Conservation (phyloP, 2,329 filamentous ascomycete genomes). For the Exserohilum rostratum region DNA sequence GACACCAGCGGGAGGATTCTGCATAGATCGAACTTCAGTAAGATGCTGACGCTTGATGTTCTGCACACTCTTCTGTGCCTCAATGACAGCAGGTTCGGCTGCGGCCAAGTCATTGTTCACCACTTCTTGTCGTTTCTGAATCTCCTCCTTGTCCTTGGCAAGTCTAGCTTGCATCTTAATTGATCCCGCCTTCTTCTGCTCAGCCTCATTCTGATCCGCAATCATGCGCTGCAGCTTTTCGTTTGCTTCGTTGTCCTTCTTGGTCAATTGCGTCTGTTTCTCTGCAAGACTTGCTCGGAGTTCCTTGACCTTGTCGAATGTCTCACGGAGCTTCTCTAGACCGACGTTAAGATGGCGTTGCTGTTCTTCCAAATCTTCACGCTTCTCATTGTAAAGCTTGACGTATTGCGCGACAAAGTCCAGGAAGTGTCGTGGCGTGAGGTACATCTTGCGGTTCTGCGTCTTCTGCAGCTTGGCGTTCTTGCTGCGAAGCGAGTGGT, state of each 20-base stretch:
- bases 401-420: slow-evolving; percentile 99
- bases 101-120: slow-evolving; percentile 86
- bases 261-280: slow-evolving; percentile 91
- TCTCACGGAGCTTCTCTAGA: slow-evolving; percentile 95
- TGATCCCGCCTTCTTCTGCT: slow-evolving; percentile 86
- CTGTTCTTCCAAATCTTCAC: slow-evolving; percentile 97
- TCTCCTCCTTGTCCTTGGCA: slow-evolving; percentile 87
- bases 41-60: slow-evolving; percentile 98
- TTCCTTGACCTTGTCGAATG: slow-evolving; percentile 95
- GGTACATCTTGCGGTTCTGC: slow-evolving; percentile 88
- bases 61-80: slow-evolving; percentile 94
- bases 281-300: slow-evolving; percentile 87
- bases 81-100: slow-evolving; percentile 89
- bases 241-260: slow-evolving; percentile 93
- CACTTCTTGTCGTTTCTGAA: slow-evolving; percentile 80
- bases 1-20: slow-evolving; percentile 87
- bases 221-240: slow-evolving; percentile 98
- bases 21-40: slow-evolving; percentile 97
- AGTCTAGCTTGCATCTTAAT: slow-evolving; percentile 86
- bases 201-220: slow-evolving; percentile 91
- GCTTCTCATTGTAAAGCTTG: slow-evolving; percentile 96
- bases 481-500: slow-evolving; percentile 90
- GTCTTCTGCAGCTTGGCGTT: slow-evolving; percentile 88
- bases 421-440: slow-evolving; percentile 95
- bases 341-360: slow-evolving; percentile 98